Conservation (phyloP, 352 stramenopile species). For the Pythium phragmitis region DNA sequence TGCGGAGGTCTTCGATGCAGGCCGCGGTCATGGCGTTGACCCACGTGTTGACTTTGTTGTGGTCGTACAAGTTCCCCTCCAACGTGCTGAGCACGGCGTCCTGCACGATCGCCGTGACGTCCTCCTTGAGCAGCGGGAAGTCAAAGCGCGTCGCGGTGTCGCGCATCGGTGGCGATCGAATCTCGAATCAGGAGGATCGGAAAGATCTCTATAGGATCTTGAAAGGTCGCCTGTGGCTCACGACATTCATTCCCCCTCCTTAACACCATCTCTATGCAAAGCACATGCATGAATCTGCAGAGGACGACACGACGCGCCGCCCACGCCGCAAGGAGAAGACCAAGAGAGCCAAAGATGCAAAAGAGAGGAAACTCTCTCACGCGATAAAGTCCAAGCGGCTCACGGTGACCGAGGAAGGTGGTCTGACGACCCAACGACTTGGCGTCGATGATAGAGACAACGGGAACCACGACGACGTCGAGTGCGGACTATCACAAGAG, state of each 20-base stretch:
- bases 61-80: constrained; percentile 78
- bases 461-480: neutral
- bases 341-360: constrained; percentile 2
- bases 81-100: constrained; percentile 68
- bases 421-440: neutral
- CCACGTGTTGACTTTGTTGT: constrained; percentile 78
- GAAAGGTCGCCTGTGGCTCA: constrained; percentile 18
- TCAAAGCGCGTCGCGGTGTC: constrained; percentile 52
- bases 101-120: constrained; percentile 72
- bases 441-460: neutral
- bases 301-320: neutral
- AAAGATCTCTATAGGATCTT: constrained; percentile 24
- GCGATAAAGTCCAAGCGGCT: constrained; percentile 1
- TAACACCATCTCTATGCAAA: too few relatives aligned
- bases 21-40: constrained; percentile 63
- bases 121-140: constrained; percentile 71
- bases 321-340: constrained; percentile 5
- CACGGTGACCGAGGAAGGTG: neutral
- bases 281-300: neutral
- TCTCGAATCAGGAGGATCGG: neutral
- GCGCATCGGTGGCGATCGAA: constrained; percentile 14
- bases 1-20: constrained; percentile 66
- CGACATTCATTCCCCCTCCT: too few relatives aligned
- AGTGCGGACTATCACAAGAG: constrained; percentile 18
- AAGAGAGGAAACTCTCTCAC: neutral